These are phyloP conservation scores for Neoconidiobolus thromboides DNA, from an alignment of 371 early-diverging fungal species.

Conservation along the genomic window DNA sequence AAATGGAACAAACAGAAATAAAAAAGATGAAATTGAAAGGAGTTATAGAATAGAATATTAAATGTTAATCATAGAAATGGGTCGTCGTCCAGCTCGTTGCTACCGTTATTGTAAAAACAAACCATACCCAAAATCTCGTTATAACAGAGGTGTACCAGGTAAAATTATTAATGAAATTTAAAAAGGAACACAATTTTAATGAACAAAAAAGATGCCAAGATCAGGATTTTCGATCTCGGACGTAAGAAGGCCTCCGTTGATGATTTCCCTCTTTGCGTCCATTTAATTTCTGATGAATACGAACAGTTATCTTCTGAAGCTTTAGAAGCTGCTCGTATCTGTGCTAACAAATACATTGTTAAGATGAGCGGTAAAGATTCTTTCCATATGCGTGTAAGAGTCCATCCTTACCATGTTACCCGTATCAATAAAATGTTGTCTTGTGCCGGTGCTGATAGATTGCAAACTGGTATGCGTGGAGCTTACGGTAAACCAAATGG, in stretches of 20 bases:
- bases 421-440: constrained; percentile 99
- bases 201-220: constrained; percentile 73
- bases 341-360: constrained; percentile 99
- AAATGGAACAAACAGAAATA: too few species aligned
- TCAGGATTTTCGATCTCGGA: constrained; percentile 97
- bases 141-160: constrained; percentile 99
- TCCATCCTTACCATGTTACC: constrained; percentile 99
- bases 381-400: constrained; percentile 99
- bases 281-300: constrained; percentile 96
- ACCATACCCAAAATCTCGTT: constrained; percentile 99
- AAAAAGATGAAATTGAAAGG: too few species aligned
- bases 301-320: constrained; percentile 99
- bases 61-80: constrained; percentile 33
- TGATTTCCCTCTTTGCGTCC: constrained; percentile 95
- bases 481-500: constrained; percentile 99
- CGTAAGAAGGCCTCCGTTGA: constrained; percentile 97
- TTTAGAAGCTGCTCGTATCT: constrained; percentile 99
- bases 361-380: constrained; percentile 98
- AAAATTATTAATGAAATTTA: constrained; percentile 2
- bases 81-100: constrained; percentile 99
- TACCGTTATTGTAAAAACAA: constrained; percentile 99
- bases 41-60: too few species aligned
- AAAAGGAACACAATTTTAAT: not conserved
- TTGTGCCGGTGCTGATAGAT: constrained; percentile 99
- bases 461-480: constrained; percentile 99